Percentiles rank a stretch among this genome's conserved stretches.
phyloP scores from a whole-genome alignment of 495 filamentous ascomycete species.

The Penicillium nucicola region DNA sequence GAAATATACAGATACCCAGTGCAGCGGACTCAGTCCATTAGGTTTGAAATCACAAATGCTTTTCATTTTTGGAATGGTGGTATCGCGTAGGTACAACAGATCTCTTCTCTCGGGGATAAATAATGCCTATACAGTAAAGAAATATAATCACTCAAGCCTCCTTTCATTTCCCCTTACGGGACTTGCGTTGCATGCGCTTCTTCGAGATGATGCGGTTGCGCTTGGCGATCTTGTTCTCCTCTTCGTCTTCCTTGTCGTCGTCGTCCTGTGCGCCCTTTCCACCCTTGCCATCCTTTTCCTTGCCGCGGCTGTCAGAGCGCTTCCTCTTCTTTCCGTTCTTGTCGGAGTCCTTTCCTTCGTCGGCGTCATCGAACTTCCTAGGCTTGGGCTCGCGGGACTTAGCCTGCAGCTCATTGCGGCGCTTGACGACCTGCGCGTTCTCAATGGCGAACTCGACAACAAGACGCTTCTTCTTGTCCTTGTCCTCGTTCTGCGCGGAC shows the following conservation, averaged over 20 bases:
- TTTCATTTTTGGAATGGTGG: constrained; percentile 18
- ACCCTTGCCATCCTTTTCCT: not conserved
- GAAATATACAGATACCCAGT: constrained; percentile 12
- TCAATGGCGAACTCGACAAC: constrained; percentile 99
- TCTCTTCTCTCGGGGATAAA: constrained; percentile 1
- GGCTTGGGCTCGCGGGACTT: constrained; percentile 43
- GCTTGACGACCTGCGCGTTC: constrained; percentile 86
- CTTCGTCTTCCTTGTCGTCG: constrained; percentile 29
- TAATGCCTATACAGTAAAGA: constrained; percentile 14
- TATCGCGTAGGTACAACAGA: constrained; percentile 14
- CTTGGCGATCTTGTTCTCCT: constrained; percentile 56
- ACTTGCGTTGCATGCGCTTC: constrained; percentile 59
- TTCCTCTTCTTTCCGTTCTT: constrained; percentile 41
- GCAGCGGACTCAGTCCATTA: not conserved
- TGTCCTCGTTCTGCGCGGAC: constrained; percentile 34
- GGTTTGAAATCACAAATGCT: constrained; percentile 19
- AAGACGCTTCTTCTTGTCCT: constrained; percentile 69
- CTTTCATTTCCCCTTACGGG: constrained; percentile 41
- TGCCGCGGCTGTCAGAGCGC: constrained; percentile 21
- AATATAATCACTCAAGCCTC: constrained; percentile 19
- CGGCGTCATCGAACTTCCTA: constrained; percentile 20
- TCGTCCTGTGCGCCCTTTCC: constrained; percentile 15
- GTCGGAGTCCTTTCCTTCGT: constrained; percentile 8
- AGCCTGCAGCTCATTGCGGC: constrained; percentile 68
- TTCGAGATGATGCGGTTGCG: constrained; percentile 64